phyloP scores from a whole-genome alignment of 1,139 yeast species.

The Pneumocystis canis region DNA sequence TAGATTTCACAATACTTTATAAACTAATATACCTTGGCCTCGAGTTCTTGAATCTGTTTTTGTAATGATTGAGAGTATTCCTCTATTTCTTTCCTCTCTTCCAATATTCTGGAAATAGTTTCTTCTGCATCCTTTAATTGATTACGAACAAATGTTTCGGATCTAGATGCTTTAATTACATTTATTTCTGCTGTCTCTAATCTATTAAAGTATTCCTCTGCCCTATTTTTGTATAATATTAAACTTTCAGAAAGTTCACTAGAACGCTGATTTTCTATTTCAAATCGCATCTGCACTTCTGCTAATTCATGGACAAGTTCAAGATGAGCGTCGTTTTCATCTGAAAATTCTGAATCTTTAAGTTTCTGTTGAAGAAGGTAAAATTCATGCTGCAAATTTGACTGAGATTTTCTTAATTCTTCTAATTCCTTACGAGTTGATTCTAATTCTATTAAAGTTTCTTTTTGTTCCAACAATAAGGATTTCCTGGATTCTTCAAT shows the following conservation, averaged over 20 bases:
- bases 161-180: conserved; percentile 44
- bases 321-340: background rate
- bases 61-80: conserved; percentile 43
- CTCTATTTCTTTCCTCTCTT: conserved; percentile 44
- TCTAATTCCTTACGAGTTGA: conserved; percentile 5
- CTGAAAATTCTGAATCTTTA: background rate
- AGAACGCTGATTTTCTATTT: conserved; percentile 38
- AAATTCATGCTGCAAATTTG: conserved; percentile 2
- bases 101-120: conserved; percentile 39
- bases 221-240: conserved; percentile 51
- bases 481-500: conserved; percentile 8
- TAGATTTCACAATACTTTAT: background rate
- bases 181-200: conserved; percentile 71
- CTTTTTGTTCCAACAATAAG: conserved; percentile 6
- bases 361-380: conserved; percentile 1
- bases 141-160: conserved; percentile 41
- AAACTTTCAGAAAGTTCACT: conserved; percentile 39
- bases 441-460: conserved; percentile 5
- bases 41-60: conserved; percentile 39
- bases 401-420: background rate
- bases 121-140: conserved; percentile 45
- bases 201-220: conserved; percentile 61
- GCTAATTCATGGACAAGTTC: conserved; percentile 9
- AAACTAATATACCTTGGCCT: conserved; percentile 27
- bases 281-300: conserved; percentile 34